Base-by-base conservation (phyloP, 495 filamentous ascomycete genomes). In the Penicillium silybi region DNA sequence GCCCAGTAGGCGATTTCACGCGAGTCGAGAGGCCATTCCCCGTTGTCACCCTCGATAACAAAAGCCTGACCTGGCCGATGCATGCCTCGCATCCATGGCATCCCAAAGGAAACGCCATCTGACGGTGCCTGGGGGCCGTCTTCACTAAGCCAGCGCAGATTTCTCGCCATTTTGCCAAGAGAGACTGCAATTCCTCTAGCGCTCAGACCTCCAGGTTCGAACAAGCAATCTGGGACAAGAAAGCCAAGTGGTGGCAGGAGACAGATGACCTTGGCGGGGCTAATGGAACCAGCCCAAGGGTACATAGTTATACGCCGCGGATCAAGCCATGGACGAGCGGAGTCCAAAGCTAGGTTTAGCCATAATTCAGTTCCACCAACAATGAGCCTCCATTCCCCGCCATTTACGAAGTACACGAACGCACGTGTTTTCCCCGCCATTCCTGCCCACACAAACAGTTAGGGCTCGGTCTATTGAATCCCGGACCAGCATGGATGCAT, bases 1-100 rank as follows among this genome's bases (percentile, higher is more conserved):
- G 55, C 52, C 44, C 54, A 61, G 40, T 58, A 63, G 2, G 60
- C 60, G 23, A 60, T 16, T 20, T 59, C 60, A 22, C 60, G 53
- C 5, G 50, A 60, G n/a, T 63, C 60, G 6, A 63, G 16, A 15
- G 57, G 57, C 29, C 52, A 57, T 39, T 49, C 32, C 8, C 42
- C 40, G 2, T 25, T 44, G 1, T 53, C 41, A 8, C 13, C 41
- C 44, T 55, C 43, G 29, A 63, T 49, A n/a, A 52, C 57, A 23
- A 63, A 63, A 6, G 16, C 35, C 17, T 63, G 53, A 6, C 47
- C 50, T 3, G 60, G 20, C 10, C 17, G 43, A n/a, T 63, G 50
- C n/a, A 44, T 37, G 5, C 57, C 57, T 16, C 27, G 34, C 15
- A 48, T 35, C 61, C 61, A 60, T 11, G 57, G 51, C 54, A 64